Evolutionary conservation across 2,329 filamentous ascomycete genomes (phyloP), one percentile per base, ranked within the genome.

Genomic region (Ophiostoma australiae): DNA sequence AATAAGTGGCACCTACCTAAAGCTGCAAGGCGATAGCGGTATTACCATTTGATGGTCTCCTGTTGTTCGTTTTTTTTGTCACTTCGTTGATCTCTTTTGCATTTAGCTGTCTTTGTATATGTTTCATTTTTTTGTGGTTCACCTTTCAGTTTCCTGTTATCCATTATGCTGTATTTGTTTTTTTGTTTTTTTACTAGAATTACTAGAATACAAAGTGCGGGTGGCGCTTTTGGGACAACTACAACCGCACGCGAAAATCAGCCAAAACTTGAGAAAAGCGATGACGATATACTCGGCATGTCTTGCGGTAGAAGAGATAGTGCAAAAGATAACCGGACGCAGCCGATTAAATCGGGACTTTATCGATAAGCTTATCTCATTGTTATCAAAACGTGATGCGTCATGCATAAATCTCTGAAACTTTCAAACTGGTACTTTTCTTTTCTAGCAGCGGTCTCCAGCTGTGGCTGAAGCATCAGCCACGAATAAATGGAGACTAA

Each of bases 1-100:
- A 78, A 76, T 80, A 75, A 61, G 15, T 27, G 58, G 3, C 61
- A 23, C 7, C 15, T 15, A 17, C 11, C 4, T 13, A 11, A 10
- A 61, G 52, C 2, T 23, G 7, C 20, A 23, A 55, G 10, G 55
- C n/a, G 52, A 13, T 58, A 13, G 23, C 10, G 23, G 11, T 58
- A 7, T 4, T 13, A 8, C 11, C 10, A 58, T 27, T 58, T 23
- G 3, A 58, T 58, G 2, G 48, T n/a, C 8, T 23, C 6, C 10
- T 41, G 44, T 58, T 41, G 44, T 58, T 39, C 6, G 41, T 41
- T 71, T 63, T 48, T 17, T 52, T 55, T 71, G 35, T 70, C 20
- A 5, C 41, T 66, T 23, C 5, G 10, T 66, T n/a, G 20, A 15
- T 39, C 35, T 66, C n/a, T 66, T 33, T 39, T 37, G 63, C 63